phyloP scores from a whole-genome alignment of 2,329 filamentous ascomycete species.

The Fusarium proliferatum region DNA sequence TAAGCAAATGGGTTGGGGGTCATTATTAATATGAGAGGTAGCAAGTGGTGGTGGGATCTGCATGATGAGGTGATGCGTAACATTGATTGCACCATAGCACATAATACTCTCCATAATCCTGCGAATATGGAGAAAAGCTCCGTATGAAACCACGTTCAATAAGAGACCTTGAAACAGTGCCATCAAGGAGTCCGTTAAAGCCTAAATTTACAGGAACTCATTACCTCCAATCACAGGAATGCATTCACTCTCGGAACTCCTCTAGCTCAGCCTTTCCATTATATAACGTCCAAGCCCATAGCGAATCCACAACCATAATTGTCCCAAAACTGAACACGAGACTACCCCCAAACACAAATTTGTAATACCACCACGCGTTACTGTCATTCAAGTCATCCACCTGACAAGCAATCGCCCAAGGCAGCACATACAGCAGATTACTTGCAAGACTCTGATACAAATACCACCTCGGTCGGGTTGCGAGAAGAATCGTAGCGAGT shows the following conservation, averaged over 20 bases:
- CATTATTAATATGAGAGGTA: slow-evolving; percentile 4
- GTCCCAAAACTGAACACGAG: slow-evolving; percentile 74
- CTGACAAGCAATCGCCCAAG: slow-evolving; percentile 74
- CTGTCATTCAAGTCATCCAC: slow-evolving; percentile 57
- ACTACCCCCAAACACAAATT: slow-evolving; percentile 74
- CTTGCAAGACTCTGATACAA: slow-evolving; percentile 73
- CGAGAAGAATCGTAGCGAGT: slow-evolving; percentile 71
- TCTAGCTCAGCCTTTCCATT: slow-evolving; percentile 57
- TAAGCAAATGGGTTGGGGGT: neutral
- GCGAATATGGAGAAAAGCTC: neutral
- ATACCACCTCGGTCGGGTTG: slow-evolving; percentile 74
- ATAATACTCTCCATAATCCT: neutral
- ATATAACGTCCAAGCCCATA: slow-evolving; percentile 64
- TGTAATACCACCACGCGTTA: slow-evolving; percentile 75
- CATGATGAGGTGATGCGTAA: slow-evolving; percentile 19
- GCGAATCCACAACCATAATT: slow-evolving; percentile 59
- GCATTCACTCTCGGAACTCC: slow-evolving; percentile 40
- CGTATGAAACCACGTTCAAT: too few species aligned
- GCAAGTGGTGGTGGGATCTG: neutral
- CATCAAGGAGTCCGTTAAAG: rapidly evolving
- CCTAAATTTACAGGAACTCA: neutral
- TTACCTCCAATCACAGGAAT: neutral
- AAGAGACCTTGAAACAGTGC: rapidly evolving
- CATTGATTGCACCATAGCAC: slow-evolving; percentile 17
- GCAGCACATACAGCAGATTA: slow-evolving; percentile 75